Conservation (phyloP, 1,284 basidiomycete genomes). For the Vanrija humicola region DNA sequence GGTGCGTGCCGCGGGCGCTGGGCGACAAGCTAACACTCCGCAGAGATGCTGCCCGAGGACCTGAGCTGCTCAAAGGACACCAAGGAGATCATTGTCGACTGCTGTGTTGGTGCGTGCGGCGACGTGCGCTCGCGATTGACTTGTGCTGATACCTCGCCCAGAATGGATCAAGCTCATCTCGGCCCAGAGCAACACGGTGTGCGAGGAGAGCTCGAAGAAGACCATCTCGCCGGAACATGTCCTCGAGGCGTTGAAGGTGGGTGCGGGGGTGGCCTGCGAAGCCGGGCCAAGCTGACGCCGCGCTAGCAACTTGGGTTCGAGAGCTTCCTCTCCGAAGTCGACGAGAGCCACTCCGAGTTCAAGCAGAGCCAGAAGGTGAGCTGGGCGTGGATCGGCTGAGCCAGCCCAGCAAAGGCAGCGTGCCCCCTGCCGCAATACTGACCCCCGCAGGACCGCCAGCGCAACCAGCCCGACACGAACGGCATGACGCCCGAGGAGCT, state of each 20-base stretch:
- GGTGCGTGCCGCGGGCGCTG: constrained; percentile 55
- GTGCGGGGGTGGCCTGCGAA: constrained; percentile 25
- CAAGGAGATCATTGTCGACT: constrained; percentile 92
- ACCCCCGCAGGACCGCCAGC: constrained; percentile 53
- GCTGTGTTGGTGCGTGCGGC: constrained; percentile 84
- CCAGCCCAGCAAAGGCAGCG: background rate
- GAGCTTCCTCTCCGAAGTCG: constrained; percentile 88
- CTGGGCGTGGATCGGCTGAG: background rate
- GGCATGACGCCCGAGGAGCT: constrained; percentile 65
- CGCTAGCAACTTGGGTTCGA: constrained; percentile 72
- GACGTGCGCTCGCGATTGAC: background rate
- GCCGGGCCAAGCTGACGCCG: too few species aligned
- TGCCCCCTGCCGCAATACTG: background rate
- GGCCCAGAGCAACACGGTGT: constrained; percentile 96
- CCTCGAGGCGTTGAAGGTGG: constrained; percentile 80
- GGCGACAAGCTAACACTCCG: background rate
- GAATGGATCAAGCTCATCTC: constrained; percentile 98
- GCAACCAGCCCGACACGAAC: constrained; percentile 80
- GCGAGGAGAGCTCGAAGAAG: constrained; percentile 98
- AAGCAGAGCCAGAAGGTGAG: constrained; percentile 36
- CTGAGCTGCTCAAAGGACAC: constrained; percentile 93
- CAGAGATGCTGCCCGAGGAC: constrained; percentile 85
- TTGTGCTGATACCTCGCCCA: constrained; percentile 43
- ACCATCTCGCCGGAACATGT: constrained; percentile 99
- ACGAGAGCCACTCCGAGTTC: constrained; percentile 79